These are phyloP conservation scores for Hypoxylon perforatum DNA, from an alignment of 495 filamentous ascomycete genomes.

Conservation along the genomic window DNA sequence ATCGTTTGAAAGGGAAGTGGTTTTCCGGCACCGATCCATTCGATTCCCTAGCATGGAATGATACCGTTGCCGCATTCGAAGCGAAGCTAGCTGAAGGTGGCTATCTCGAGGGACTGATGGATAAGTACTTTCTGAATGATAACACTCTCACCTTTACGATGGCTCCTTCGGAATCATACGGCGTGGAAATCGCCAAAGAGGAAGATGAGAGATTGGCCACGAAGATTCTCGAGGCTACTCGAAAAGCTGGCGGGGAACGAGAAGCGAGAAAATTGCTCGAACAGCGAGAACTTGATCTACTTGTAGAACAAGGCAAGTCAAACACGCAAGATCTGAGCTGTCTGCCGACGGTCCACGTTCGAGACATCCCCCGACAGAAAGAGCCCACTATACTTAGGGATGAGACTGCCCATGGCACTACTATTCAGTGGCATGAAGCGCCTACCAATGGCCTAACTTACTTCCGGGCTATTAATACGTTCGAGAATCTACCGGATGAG, in stretches of 20 bases:
- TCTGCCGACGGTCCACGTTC: slow-evolving; percentile 85
- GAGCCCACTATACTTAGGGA: slow-evolving; percentile 76
- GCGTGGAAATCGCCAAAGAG: slow-evolving; percentile 77
- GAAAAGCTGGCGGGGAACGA: slow-evolving; percentile 74
- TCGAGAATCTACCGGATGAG: slow-evolving; percentile 85
- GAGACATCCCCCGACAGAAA: slow-evolving; percentile 84
- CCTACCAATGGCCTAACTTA: slow-evolving; percentile 97
- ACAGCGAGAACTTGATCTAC: slow-evolving; percentile 80
- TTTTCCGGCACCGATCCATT: slow-evolving; percentile 96
- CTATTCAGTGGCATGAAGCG: slow-evolving; percentile 89
- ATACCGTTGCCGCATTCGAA: slow-evolving; percentile 85
- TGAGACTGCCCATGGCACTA: slow-evolving; percentile 70
- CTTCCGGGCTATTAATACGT: slow-evolving; percentile 85
- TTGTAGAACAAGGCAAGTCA: slow-evolving; percentile 83
- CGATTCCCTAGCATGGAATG: slow-evolving; percentile 88
- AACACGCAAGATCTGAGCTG: slow-evolving; percentile 85
- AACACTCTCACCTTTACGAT: slow-evolving; percentile 92
- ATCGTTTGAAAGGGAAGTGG: slow-evolving; percentile 88
- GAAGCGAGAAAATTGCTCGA: slow-evolving; percentile 75
- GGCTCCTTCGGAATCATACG: slow-evolving; percentile 81
- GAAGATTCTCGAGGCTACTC: slow-evolving; percentile 76
- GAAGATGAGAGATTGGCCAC: slow-evolving; percentile 74
- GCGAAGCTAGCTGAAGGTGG: slow-evolving; percentile 71
- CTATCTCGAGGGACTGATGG: slow-evolving; percentile 85
- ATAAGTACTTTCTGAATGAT: slow-evolving; percentile 91